Conservation (phyloP, 805 yeast species). For the Metschnikowia borealis region DNA sequence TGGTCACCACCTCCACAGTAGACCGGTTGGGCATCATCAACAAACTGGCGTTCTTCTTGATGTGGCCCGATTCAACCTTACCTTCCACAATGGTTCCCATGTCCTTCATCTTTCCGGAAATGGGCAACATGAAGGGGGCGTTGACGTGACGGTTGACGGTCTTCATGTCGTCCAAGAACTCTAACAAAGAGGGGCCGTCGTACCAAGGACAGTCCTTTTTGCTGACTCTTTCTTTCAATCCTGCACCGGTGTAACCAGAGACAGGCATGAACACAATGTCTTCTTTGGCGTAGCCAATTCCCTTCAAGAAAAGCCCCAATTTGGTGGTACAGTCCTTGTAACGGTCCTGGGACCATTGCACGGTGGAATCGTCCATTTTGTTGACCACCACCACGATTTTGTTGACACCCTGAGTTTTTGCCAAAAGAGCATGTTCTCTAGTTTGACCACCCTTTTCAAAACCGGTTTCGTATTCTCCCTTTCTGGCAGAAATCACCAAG, state of each 20-base stretch:
- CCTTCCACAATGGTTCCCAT: constrained; percentile 98
- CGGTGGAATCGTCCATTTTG: constrained; percentile 99
- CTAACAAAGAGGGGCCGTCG: constrained; percentile 85
- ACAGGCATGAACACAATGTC: constrained; percentile 95
- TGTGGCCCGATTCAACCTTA: constrained; percentile 93
- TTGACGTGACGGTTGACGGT: constrained; percentile 80
- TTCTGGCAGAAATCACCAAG: constrained; percentile 94
- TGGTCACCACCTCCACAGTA: constrained; percentile 77
- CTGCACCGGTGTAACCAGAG: constrained; percentile 96
- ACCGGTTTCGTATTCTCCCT: constrained; percentile 99
- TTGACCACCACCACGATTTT: constrained; percentile 89
- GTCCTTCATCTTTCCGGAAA: constrained; percentile 92
- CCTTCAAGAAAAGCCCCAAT: constrained; percentile 71
- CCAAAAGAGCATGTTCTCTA: constrained; percentile 94
- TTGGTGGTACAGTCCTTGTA: constrained; percentile 92
- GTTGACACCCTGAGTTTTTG: constrained; percentile 98
- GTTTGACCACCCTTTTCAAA: constrained; percentile 99
- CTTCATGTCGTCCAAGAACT: constrained; percentile 79
- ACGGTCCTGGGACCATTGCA: constrained; percentile 91
- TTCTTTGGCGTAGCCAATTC: constrained; percentile 84
- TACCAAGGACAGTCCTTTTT: constrained; percentile 85
- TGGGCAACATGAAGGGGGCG: constrained; percentile 97
- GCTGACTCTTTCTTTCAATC: constrained; percentile 81
- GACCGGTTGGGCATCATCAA: constrained; percentile 90
- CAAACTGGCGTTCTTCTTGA: constrained; percentile 71